These are phyloP conservation scores for Kurtzmaniella quercitrusa DNA, from an alignment of 1,139 yeast species.

Conservation along the genomic window DNA sequence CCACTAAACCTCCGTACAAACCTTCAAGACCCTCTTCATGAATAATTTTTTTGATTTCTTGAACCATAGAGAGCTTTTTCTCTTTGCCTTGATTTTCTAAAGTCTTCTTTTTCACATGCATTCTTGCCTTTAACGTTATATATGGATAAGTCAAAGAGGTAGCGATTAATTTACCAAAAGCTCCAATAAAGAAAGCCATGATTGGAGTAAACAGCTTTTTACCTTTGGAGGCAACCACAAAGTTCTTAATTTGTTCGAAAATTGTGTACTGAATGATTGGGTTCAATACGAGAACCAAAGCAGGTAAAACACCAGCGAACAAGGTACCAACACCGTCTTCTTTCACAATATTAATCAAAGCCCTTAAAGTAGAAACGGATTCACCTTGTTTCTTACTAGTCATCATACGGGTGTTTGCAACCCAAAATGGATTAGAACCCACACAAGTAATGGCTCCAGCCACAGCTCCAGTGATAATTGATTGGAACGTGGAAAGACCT, in stretches of 20 bases:
- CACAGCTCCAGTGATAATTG: slow-evolving; percentile 75
- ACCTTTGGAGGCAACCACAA: slow-evolving; percentile 53
- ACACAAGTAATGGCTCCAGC: slow-evolving; percentile 87
- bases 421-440: slow-evolving; percentile 94
- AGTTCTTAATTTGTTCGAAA: slow-evolving; percentile 79
- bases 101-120: slow-evolving; percentile 60
- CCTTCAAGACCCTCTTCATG: slow-evolving; percentile 69
- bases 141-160: slow-evolving; percentile 88
- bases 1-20: slow-evolving; percentile 75
- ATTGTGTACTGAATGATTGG: slow-evolving; percentile 92
- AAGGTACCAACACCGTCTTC: slow-evolving; percentile 70
- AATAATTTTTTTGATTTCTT: slow-evolving; percentile 49
- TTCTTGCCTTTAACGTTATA: slow-evolving; percentile 82
- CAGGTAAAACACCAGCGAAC: slow-evolving; percentile 84
- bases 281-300: slow-evolving; percentile 77
- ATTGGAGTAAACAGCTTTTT: slow-evolving; percentile 45
- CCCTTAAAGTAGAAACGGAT: slow-evolving; percentile 42
- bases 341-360: slow-evolving; percentile 58
- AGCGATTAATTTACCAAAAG: slow-evolving; percentile 83
- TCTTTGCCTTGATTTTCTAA: slow-evolving; percentile 16
- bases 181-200: slow-evolving; percentile 85
- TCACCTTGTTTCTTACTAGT: slow-evolving; percentile 47
- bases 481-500: slow-evolving; percentile 63
- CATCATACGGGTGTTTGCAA: slow-evolving; percentile 80
- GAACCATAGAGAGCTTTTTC: slow-evolving; percentile 36